Evolutionary conservation across 225 moss, liverwort and hornwort genomes (phyloP).

Genomic region (Anthoceros angustus): DNA sequence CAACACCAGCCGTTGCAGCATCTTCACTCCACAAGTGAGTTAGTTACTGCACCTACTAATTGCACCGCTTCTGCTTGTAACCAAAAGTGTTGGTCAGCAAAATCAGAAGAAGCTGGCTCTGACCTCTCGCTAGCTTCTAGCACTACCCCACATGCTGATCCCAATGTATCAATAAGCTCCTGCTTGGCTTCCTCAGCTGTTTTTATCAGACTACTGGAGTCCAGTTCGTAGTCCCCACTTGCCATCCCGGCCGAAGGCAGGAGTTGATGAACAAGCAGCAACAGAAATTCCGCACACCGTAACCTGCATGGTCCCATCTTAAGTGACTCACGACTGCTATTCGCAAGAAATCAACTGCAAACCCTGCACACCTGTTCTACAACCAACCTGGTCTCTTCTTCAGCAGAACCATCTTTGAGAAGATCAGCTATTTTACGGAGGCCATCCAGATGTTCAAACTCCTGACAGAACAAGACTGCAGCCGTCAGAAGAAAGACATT

Average conservation of each 20-base stretch:
- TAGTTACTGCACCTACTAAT: neutral
- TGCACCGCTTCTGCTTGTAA: neutral
- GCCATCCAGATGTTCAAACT: slow-evolving; percentile 71
- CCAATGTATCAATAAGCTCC: slow-evolving; percentile 66
- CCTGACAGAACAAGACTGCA: slow-evolving; percentile 29
- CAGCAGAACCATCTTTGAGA: slow-evolving; percentile 46
- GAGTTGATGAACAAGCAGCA: slow-evolving; percentile 63
- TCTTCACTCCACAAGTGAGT: too few relatives aligned
- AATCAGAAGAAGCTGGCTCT: slow-evolving; percentile 18
- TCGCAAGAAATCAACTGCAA: neutral
- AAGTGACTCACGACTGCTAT: too few relatives aligned
- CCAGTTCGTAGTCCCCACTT: slow-evolving; percentile 32
- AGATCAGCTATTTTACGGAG: slow-evolving; percentile 71
- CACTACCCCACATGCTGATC: slow-evolving; percentile 42
- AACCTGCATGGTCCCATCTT: slow-evolving; percentile 26
- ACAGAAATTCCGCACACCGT: slow-evolving; percentile 80
- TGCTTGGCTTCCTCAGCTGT: slow-evolving; percentile 69
- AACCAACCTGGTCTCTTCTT: slow-evolving; percentile 53
- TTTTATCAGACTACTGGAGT: slow-evolving; percentile 39
- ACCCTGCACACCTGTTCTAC: neutral
- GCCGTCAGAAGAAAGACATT: slow-evolving; percentile 1
- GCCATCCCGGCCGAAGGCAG: slow-evolving; percentile 30
- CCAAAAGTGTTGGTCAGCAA: slow-evolving; percentile 8
- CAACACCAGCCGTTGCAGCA: too few relatives aligned
- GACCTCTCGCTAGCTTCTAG: slow-evolving; percentile 28